Conservation (phyloP, 495 filamentous ascomycete genomes). For the Beverwykella pulmonaria region DNA sequence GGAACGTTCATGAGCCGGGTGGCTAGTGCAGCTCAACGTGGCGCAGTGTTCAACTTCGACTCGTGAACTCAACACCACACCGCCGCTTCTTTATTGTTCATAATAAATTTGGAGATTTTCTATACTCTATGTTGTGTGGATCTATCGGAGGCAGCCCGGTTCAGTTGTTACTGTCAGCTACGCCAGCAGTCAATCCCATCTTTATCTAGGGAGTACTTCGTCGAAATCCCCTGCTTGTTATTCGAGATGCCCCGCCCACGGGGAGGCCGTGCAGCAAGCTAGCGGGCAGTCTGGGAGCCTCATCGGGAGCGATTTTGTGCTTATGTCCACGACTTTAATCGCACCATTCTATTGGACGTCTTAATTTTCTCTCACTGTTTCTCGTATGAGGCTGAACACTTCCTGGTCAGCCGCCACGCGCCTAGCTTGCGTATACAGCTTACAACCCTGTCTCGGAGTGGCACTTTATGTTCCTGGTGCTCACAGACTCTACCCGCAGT, state of each 20-base stretch:
- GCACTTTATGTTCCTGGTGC: neutral
- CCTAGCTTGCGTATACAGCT: neutral
- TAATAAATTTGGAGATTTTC: neutral
- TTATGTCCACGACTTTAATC: neutral
- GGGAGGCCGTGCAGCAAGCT: neutral
- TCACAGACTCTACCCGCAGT: neutral
- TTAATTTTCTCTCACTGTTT: neutral
- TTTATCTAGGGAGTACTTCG: too few species aligned
- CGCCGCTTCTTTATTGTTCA: neutral
- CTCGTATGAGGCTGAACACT: constrained; percentile 14
- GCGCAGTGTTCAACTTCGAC: neutral
- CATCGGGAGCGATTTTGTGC: neutral
- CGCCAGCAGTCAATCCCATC: too few species aligned
- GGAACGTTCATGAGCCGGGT: neutral
- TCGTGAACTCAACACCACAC: neutral
- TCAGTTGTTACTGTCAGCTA: neutral
- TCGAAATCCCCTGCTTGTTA: too few species aligned
- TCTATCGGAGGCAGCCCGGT: neutral
- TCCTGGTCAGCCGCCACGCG: neutral
- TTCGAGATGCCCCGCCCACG: neutral
- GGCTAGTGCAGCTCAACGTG: neutral
- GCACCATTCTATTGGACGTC: neutral
- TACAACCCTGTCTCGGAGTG: constrained; percentile 2
- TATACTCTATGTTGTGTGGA: neutral
- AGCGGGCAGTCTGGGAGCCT: neutral